Evolutionary conservation across 345 rosid genomes (phyloP).

Genomic region (Lumnitzera racemosa): DNA sequence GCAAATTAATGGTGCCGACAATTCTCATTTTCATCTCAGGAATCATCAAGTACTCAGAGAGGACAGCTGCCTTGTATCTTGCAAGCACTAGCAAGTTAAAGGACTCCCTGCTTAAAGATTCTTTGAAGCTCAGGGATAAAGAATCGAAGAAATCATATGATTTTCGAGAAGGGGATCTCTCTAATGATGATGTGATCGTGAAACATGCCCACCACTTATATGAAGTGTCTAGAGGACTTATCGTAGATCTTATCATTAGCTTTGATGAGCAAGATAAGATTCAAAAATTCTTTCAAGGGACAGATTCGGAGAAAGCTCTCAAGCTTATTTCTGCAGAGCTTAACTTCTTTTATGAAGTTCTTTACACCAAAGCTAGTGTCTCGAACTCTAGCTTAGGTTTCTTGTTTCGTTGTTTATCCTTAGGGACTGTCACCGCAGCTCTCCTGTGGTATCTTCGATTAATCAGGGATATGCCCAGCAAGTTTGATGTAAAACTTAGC

Average conservation of each 20-base stretch:
- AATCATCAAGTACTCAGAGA: conserved; percentile 14
- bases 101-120: conserved; percentile 1
- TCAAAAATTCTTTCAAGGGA: neutral
- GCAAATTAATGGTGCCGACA: neutral
- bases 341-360: conserved; percentile 10
- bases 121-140: conserved; percentile 6
- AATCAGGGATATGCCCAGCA: conserved; percentile 18
- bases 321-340: conserved; percentile 8
- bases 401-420: conserved; percentile 10
- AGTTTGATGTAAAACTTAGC: conserved; percentile 36
- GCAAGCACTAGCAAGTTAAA: conserved; percentile 11
- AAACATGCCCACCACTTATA: conserved; percentile 4
- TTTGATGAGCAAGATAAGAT: conserved; percentile 2
- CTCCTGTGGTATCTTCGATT: conserved; percentile 23
- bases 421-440: conserved; percentile 21
- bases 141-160: conserved; percentile 6
- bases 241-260: conserved; percentile 6
- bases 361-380: conserved; percentile 6
- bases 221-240: neutral
- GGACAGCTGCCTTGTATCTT: conserved; percentile 8
- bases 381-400: neutral
- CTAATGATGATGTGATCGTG: neutral
- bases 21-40: conserved; percentile 12
- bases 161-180: neutral
- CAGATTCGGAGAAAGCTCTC: conserved; percentile 1